A percentile compares a stretch with the other conserved stretches of the same genome.
Conservation (phyloP, 2,329 filamentous ascomycete genomes). For the Sclerotinia subarctica region DNA sequence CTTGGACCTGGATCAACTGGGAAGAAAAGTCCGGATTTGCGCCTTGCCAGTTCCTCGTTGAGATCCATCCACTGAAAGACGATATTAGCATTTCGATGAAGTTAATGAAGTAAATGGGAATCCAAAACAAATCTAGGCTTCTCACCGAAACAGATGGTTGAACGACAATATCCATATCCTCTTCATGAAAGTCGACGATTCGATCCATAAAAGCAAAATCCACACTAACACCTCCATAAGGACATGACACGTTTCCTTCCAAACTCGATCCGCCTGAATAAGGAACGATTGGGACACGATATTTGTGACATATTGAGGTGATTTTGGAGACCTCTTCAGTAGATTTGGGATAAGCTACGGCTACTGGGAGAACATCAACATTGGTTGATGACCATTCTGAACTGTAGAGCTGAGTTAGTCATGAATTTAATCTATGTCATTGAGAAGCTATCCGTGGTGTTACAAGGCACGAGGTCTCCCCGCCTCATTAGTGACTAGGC, state of each 20-base stretch:
- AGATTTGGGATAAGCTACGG: conserved; percentile 60
- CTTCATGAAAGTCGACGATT: conserved; percentile 73
- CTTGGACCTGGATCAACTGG: conserved; percentile 74
- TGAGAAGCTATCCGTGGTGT: background rate
- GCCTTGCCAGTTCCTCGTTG: conserved; percentile 67
- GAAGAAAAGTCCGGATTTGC: conserved; percentile 78
- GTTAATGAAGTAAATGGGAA: background rate
- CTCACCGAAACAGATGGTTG: conserved; percentile 71
- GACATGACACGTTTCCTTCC: conserved; percentile 87
- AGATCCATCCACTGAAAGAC: conserved; percentile 70
- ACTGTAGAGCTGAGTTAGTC: conserved; percentile 16
- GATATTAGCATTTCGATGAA: background rate
- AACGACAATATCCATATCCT: conserved; percentile 90
- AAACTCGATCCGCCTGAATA: conserved; percentile 84
- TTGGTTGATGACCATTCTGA: conserved; percentile 65
- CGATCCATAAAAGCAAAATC: conserved; percentile 87
- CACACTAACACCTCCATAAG: conserved; percentile 81
- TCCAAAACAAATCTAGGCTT: background rate
- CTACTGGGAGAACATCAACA: conserved; percentile 57
- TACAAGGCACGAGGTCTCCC: background rate
- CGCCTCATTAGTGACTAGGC: background rate
- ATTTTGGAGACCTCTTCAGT: conserved; percentile 60
- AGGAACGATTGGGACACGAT: conserved; percentile 75
- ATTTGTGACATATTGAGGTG: conserved; percentile 69
- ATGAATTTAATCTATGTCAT: background rate